These are phyloP conservation scores for Fusarium tjaetaba DNA, from an alignment of 2,329 filamentous ascomycete genomes.

Conservation along the genomic window DNA sequence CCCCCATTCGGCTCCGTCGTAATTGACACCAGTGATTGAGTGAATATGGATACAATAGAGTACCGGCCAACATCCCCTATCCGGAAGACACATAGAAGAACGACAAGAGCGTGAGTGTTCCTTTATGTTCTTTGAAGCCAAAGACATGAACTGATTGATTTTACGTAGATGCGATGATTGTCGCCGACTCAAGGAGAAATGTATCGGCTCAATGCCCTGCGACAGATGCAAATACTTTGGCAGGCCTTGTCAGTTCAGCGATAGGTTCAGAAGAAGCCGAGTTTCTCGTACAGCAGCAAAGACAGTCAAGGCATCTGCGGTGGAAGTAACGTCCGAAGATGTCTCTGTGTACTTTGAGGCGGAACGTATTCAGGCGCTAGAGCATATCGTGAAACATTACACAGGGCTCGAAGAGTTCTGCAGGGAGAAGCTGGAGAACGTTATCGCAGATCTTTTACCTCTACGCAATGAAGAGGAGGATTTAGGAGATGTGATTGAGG, in stretches of 20 bases:
- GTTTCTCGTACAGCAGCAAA: not conserved
- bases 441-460: not conserved
- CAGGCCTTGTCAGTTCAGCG: constrained; percentile 23
- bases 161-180: constrained; percentile 32
- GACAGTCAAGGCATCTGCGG: not conserved
- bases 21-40: not conserved
- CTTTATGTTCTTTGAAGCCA: not conserved
- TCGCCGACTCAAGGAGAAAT: constrained; percentile 37
- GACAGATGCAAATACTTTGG: constrained; percentile 32
- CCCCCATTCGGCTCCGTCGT: too few species aligned
- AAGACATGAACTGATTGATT: not conserved
- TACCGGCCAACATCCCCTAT: not conserved
- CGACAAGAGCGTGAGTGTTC: constrained; percentile 1
- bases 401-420: constrained; percentile 28
- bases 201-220: constrained; percentile 27
- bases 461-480: not conserved
- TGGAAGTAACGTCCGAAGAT: not conserved
- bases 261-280: constrained; percentile 21
- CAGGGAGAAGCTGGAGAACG: constrained; percentile 5
- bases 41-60: not conserved
- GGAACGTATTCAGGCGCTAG: constrained; percentile 31
- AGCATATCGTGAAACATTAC: constrained; percentile 29
- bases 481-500: not conserved
- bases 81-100: constrained; percentile 8
- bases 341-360: constrained; percentile 17